Evolutionary conservation across 108 stramenopile genomes (phyloP), one percentile per base, ranked within the genome.

Genomic region (Fistulifera pelliculosa): DNA sequence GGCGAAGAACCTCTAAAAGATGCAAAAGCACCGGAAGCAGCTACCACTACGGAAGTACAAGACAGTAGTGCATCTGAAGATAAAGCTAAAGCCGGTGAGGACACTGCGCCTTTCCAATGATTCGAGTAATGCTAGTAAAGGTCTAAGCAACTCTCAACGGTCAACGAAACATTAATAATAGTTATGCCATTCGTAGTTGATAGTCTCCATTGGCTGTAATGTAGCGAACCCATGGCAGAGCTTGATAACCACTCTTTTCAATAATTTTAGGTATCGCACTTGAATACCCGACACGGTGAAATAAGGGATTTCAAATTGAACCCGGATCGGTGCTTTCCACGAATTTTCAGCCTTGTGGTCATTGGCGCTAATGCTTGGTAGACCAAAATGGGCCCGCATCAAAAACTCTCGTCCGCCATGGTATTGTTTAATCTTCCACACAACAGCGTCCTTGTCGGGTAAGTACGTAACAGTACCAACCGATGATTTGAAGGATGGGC

Each of bases 221-320:
- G 68, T 99, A 99, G 49, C 99, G 83, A 8, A 99, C 99, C 99
- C 99, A 99, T 11, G 99, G 99, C 58, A 98, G 56, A 12, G 99
- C 99, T 65, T 95, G 93, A 73, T 98, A 99, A 14, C 99, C 99
- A 69, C 91, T 94, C 64, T 87, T 94, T 75, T 99, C 99, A 64
- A 98, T 98, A 54, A 99, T 97, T 75, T 98, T 98, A 99, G 76
- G 74, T 99, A 99, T 18, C 99, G 82, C 15, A 99, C 99, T 69
- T 98, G 97, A 51, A 99, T 96, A 18, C 99, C 99, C 24, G 85
- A 88, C 12, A 98, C 97, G 0, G 99, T 99, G 67, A 99, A 99
- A 70, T 99, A 99, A 11, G 99, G 99, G 54, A 99, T 98, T 63
- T 99, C 99, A 67, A 99, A 99, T 54, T 94, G 91, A 38, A 99